Evolutionary conservation across 768 basidiomycete species (phyloP).

Genomic region (Porpolomopsis calyptriformis): DNA sequence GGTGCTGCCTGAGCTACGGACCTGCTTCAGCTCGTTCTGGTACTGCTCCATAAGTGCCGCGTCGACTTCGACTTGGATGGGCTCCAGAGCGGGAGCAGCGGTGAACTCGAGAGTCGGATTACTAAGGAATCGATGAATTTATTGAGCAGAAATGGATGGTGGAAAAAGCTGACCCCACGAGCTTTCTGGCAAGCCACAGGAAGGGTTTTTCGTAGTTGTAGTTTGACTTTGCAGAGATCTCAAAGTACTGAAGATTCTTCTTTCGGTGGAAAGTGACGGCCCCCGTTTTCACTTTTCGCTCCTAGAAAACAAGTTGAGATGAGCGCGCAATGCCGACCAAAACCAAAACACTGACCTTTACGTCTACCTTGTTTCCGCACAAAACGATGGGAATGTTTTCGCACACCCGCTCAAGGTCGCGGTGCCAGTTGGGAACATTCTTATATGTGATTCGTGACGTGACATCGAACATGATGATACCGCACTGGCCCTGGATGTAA

Average conservation of each 20-base stretch:
- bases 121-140: slow-evolving; percentile 29
- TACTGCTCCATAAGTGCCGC: slow-evolving; percentile 68
- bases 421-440: slow-evolving; percentile 99
- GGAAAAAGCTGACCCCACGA: slow-evolving; percentile 84
- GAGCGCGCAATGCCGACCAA: slow-evolving; percentile 5
- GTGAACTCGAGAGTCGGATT: slow-evolving; percentile 88
- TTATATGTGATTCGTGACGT: slow-evolving; percentile 99
- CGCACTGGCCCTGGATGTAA: slow-evolving; percentile 96
- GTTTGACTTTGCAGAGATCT: slow-evolving; percentile 99
- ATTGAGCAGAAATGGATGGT: neutral
- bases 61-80: slow-evolving; percentile 87
- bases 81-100: slow-evolving; percentile 89
- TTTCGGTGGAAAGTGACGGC: slow-evolving; percentile 99
- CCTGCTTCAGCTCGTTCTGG: slow-evolving; percentile 61
- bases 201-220: slow-evolving; percentile 99
- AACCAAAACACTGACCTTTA: slow-evolving; percentile 57
- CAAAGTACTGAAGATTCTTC: slow-evolving; percentile 99
- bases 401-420: slow-evolving; percentile 98
- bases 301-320: slow-evolving; percentile 39
- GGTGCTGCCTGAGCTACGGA: slow-evolving; percentile 18
- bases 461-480: slow-evolving; percentile 99
- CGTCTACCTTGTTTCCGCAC: slow-evolving; percentile 99
- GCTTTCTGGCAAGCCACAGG: slow-evolving; percentile 97
- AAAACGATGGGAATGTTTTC: slow-evolving; percentile 99
- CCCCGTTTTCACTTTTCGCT: slow-evolving; percentile 99